Conservation (phyloP, 805 yeast genomes). For the Candida awuae region DNA sequence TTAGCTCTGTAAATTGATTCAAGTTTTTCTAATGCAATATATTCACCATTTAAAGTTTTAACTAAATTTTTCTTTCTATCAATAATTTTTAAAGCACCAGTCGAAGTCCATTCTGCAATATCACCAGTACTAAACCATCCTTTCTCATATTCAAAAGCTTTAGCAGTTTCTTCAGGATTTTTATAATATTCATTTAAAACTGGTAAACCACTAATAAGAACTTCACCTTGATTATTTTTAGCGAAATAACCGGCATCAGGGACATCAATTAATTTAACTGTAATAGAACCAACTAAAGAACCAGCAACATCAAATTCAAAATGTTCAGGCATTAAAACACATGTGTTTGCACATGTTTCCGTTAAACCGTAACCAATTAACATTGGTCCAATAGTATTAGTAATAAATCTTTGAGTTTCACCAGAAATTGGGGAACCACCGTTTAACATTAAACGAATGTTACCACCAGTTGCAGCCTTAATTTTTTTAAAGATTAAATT, state of each 20-base stretch:
- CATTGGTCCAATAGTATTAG: conserved; percentile 74
- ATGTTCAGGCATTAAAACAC: conserved; percentile 55
- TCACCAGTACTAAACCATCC: conserved; percentile 98
- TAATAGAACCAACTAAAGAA: conserved; percentile 70
- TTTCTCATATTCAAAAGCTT: conserved; percentile 63
- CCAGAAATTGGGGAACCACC: conserved; percentile 89
- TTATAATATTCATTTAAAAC: conserved; percentile 73
- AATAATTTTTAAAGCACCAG: conserved; percentile 73
- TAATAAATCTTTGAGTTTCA: conserved; percentile 75
- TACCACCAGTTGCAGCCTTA: conserved; percentile 92
- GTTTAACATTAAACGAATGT: conserved; percentile 60
- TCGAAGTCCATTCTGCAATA: conserved; percentile 83
- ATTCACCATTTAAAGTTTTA: conserved; percentile 94
- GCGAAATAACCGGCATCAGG: conserved; percentile 88
- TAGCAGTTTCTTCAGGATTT: conserved; percentile 73
- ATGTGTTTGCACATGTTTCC: conserved; percentile 87
- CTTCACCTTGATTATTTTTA: conserved; percentile 88
- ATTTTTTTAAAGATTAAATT: conserved; percentile 74
- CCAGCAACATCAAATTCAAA: conserved; percentile 77
- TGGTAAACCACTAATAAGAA: conserved; percentile 67
- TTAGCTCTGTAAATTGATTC: conserved; percentile 88
- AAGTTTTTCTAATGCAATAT: conserved; percentile 91
- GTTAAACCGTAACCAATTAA: conserved; percentile 94
- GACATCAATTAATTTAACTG: conserved; percentile 85
- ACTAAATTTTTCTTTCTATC: conserved; percentile 95